Conservation (phyloP, 192 early-diverging fungal genomes). For the Allomyces macrogynus region DNA sequence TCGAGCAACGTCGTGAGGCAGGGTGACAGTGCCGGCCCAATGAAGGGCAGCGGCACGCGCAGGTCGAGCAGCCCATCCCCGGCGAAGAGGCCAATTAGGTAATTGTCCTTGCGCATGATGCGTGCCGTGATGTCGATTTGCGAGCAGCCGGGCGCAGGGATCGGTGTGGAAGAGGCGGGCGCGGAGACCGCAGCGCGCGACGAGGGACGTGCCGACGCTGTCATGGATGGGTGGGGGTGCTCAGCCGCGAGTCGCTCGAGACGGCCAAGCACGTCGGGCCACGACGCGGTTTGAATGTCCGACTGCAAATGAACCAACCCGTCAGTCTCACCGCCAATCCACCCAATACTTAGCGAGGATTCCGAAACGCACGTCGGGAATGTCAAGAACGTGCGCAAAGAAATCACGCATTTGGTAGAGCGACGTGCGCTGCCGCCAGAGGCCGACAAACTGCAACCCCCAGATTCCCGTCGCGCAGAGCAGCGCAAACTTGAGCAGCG, state of each 20-base stretch:
- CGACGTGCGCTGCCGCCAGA: constrained; percentile 44
- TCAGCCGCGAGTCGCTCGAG: constrained; percentile 23
- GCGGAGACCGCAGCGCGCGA: not conserved
- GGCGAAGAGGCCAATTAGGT: constrained; percentile 85
- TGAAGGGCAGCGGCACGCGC: constrained; percentile 36
- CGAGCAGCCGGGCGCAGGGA: not conserved
- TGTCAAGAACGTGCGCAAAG: constrained; percentile 53
- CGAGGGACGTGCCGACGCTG: not conserved
- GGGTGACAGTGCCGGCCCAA: constrained; percentile 5
- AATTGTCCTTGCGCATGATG: constrained; percentile 95
- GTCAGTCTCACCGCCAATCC: constrained; percentile 3
- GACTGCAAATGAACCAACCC: constrained; percentile 18
- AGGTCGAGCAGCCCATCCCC: constrained; percentile 64
- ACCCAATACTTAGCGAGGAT: not conserved
- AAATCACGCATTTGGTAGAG: constrained; percentile 70
- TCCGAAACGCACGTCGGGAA: constrained; percentile 37
- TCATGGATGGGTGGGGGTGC: not conserved
- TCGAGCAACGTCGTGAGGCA: constrained; percentile 70
- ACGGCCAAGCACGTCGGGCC: constrained; percentile 58
- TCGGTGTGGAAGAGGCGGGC: not conserved
- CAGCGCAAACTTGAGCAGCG: constrained; percentile 32
- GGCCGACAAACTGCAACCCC: constrained; percentile 45
- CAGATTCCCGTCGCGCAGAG: constrained; percentile 50
- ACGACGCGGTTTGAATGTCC: constrained; percentile 65
- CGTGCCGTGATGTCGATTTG: constrained; percentile 65